Base-by-base conservation (phyloP, 345 rosid genomes). In the Pistacia integerrima region DNA sequence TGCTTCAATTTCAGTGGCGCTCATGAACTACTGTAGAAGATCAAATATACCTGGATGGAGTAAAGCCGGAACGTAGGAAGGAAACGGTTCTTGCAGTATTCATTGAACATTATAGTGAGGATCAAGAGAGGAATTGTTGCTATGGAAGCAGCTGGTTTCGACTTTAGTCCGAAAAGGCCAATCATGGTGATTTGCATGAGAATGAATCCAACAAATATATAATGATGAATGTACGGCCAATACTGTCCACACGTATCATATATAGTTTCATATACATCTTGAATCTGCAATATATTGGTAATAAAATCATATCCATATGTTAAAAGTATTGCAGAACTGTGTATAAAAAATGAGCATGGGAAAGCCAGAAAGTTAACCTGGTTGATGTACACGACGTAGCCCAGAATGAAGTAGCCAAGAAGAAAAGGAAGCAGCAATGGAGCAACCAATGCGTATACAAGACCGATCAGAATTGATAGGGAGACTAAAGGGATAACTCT, bases 111-210 rank as follows among this genome's bases (percentile, higher is more conserved):
- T 63, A 92, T 70, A 46, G 98, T 90, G 74, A 91, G 77, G 78
- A 90, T 20, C 62, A 94, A 70, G 52, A 95, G 92, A 36, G 95
- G 98, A 66, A 95, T 67, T 22, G 98, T 83, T 74, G 94, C 89
- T 49, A 93, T 82, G 49, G 98, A 86, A 75, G 97, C 96, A 63
- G 90, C 85, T 9, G 99, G 96, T 78, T 92, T 95, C n/a, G 93
- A 86, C 85, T 95, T 95, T 70, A 95, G 88, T 16, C 98, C 92
- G 36, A 95, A 95, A 70, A 92, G 90, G 55, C 99, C 98, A 54
- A 95, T 90, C 98, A 91, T 93, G 0, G 92, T 93, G 74, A 93
- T 71, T 88, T 95, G 98, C 99, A 93, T 95, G 52, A 95, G 92
- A 82, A 90, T 82, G 3, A 93, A 86, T n/a, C 91, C 87, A 12